phyloP scores from a whole-genome alignment of 495 filamentous ascomycete species.

The Cercophora newfieldiana region DNA sequence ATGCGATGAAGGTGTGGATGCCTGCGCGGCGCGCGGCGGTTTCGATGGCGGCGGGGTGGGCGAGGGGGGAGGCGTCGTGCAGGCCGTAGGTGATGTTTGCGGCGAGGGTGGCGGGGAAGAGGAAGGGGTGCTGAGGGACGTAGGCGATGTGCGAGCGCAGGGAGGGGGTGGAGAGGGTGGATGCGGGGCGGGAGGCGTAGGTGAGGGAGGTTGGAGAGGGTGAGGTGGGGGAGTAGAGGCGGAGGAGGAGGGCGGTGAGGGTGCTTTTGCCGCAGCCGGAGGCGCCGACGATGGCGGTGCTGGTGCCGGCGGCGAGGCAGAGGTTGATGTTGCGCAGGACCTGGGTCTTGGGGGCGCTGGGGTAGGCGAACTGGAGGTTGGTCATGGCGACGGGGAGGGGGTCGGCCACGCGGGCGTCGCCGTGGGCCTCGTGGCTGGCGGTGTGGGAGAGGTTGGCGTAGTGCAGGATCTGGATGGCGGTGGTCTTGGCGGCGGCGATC shows the following conservation, averaged over 20 bases:
- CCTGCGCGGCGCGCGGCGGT: conserved; percentile 66
- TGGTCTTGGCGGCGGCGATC: conserved; percentile 69
- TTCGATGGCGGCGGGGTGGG: conserved; percentile 43
- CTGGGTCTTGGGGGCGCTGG: conserved; percentile 50
- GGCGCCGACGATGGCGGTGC: conserved; percentile 73
- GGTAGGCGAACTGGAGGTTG: conserved; percentile 68
- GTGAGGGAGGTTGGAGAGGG: conserved; percentile 52
- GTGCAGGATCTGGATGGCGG: conserved; percentile 70
- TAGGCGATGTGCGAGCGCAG: conserved; percentile 71
- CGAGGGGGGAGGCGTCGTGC: conserved; percentile 41
- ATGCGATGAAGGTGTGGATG: conserved; percentile 77
- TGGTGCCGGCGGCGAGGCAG: conserved; percentile 57
- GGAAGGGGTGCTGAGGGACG: conserved; percentile 74
- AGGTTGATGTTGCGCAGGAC: conserved; percentile 64
- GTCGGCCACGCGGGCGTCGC: conserved; percentile 41
- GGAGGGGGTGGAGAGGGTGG: conserved; percentile 56
- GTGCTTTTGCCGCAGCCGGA: conserved; percentile 93
- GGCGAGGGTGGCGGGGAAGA: conserved; percentile 72
- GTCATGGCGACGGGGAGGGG: conserved; percentile 64
- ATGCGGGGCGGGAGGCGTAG: conserved; percentile 57
- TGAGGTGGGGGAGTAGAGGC: conserved; percentile 26
- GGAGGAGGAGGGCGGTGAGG: conserved; percentile 69
- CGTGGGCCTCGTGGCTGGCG: conserved; percentile 64
- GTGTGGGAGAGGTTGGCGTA: conserved; percentile 57
- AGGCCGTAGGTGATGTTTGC: conserved; percentile 85